These are phyloP conservation scores for Paramecium biaurelia DNA, from an alignment of 73 alveolate genomes.

Conservation along the genomic window DNA sequence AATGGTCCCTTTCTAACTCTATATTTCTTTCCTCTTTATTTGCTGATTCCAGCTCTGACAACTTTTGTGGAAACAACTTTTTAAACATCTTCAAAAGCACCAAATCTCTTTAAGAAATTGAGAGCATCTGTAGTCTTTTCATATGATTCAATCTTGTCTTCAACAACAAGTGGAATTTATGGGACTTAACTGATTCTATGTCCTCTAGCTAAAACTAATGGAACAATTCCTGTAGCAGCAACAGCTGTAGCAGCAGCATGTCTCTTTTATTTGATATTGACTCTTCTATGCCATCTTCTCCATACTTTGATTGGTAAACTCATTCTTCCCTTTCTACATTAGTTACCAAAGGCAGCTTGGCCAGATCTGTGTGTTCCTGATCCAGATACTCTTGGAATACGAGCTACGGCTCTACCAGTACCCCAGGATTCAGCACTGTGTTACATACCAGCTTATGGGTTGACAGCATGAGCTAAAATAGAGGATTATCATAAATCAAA, in stretches of 20 bases:
- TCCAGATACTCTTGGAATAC: slow-evolving; percentile 99
- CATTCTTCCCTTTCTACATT: slow-evolving; percentile 99
- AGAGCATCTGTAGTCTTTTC: slow-evolving; percentile 92
- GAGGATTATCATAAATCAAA: slow-evolving; percentile 78
- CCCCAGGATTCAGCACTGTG: slow-evolving; percentile 99
- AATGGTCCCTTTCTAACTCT: slow-evolving; percentile 93
- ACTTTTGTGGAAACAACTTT: slow-evolving; percentile 69
- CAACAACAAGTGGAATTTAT: slow-evolving; percentile 97
- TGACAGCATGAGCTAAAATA: slow-evolving; percentile 57
- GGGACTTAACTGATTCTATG: slow-evolving; percentile 94
- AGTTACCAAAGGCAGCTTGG: slow-evolving; percentile 99
- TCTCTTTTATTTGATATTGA: slow-evolving; percentile 96
- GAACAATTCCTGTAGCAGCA: slow-evolving; percentile 98
- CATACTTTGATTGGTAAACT: slow-evolving; percentile 96
- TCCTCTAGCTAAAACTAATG: slow-evolving; percentile 98
- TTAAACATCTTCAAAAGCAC: slow-evolving; percentile 83
- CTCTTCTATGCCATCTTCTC: slow-evolving; percentile 99
- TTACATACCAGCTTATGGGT: slow-evolving; percentile 89
- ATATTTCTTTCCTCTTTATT: slow-evolving; percentile 89
- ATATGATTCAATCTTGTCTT: slow-evolving; percentile 82
- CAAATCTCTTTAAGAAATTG: slow-evolving; percentile 79
- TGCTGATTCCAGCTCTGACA: slow-evolving; percentile 90
- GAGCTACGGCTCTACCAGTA: slow-evolving; percentile 99
- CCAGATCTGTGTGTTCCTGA: slow-evolving; percentile 99
- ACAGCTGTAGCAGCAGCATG: slow-evolving; percentile 99